Percentiles rank a stretch among this genome's conserved stretches.
phyloP scores from a whole-genome alignment of 2,329 filamentous ascomycete genomes.

The Nemania sp. region DNA sequence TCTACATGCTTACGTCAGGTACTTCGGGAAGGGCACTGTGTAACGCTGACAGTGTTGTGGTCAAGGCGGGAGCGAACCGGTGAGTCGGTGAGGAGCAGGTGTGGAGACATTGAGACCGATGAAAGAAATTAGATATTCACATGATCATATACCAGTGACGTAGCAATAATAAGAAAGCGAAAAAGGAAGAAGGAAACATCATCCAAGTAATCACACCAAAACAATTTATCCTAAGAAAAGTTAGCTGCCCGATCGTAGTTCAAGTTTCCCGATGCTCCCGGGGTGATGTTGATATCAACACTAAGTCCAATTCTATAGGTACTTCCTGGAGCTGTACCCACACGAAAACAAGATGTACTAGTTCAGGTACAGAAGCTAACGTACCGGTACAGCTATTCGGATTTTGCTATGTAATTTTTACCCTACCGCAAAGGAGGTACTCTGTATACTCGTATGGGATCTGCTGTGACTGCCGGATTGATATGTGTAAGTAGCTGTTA shows the following conservation, averaged over 20 bases:
- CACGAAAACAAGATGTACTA: no score
- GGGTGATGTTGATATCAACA: no score
- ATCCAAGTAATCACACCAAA: neutral
- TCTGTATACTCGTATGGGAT: neutral
- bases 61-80: neutral
- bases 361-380: no score
- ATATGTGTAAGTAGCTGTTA: neutral
- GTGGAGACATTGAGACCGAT: conserved; percentile 13
- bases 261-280: neutral
- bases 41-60: neutral
- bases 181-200: neutral
- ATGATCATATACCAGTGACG: conserved; percentile 27
- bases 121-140: conserved; percentile 22
- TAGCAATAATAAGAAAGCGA: neutral
- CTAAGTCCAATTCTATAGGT: no score
- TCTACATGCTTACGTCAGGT: no score
- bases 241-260: neutral
- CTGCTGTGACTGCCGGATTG: conserved; percentile 8
- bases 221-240: neutral
- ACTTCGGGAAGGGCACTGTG: neutral
- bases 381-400: no score
- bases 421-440: neutral
- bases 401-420: conserved; percentile 23
- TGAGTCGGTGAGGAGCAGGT: conserved; percentile 17
- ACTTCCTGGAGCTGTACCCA: no score